Evolutionary conservation across 164 flowering plant species (phyloP), one percentile per base, ranked within the genome.

Genomic region (Paratinospora sagittata): DNA sequence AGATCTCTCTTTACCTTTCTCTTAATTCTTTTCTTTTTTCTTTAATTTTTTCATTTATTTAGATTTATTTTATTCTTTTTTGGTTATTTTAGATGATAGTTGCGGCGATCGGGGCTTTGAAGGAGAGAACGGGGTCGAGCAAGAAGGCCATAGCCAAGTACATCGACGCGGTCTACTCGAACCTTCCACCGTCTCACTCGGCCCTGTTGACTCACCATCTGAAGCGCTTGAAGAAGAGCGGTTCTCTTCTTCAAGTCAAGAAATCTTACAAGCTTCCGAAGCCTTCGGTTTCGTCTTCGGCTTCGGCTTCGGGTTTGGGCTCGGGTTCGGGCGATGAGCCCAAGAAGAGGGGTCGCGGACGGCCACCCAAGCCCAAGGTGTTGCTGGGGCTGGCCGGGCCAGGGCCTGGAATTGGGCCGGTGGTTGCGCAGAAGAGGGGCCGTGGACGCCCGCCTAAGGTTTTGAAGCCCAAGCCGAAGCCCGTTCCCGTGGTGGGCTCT

Each of bases 51-150:
- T 34, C 2, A 4, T 30, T 55, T n/a, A n/a, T n/a, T n/a, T n/a
- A n/a, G n/a, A n/a, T n/a, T 6, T 30, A n/a, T 2, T 16, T 33
- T 3, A 64, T 10, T 14, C 13, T 62, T 9, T 26, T 23, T 62
- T 11, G 24, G 36, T 41, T 21, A 37, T 60, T 71, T 33, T 66
- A 89, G 92, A 90, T 90, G 95, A 90, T 90, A 68, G 61, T 67
- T 3, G 66, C 84, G 0, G 95, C 92, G 12, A 85, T 90, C 33
- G 65, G 63, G 21, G 80, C 82, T 23, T 60, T 88, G 78, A 83
- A 82, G 37, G 88, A 87, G 73, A 78, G 9, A n/a, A 68, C 78
- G 26, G 96, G 96, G 66, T 88, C 96, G 26, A 90, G 92, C 72
- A 85, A 67, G 71, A 73, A 55, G 63, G 89, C 92, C 2, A 88